Base-by-base conservation (phyloP, 495 filamentous ascomycete species). In the Monascus purpureus region DNA sequence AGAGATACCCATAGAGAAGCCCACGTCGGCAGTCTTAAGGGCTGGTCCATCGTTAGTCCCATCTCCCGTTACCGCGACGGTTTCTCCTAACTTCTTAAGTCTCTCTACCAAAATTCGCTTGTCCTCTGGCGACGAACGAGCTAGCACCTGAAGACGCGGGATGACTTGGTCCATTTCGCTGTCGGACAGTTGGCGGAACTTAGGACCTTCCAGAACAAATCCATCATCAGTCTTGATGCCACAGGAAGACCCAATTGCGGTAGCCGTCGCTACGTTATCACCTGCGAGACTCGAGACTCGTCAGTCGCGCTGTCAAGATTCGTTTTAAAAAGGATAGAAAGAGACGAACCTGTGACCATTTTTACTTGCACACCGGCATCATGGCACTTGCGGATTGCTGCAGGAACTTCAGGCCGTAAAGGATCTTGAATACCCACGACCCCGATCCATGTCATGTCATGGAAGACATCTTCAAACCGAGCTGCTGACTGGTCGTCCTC, bases 41-140 rank as follows among this genome's bases (percentile, higher is more conserved):
- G 84, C 84, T 8, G 84, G 84, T 1, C 82, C 84, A 51, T 93
- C 84, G 47, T 93, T 93, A 31, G 84, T 93, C 12, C 84, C 84
- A 46, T 93, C 84, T 26, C 84, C 84, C 6, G 84, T 93, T 1
- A 88, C 82, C 24, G 82, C 82, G 20, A 88, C 82, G n/a, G 73
- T 84, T 35, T 86, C 80, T 13, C 76, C 79, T 39, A 75, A 66
- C 13, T 74, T 58, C 55, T 84, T 84, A 23, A 88, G 70, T 17
- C 73, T 68, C 29, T 70, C 70, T 19, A 86, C 82, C 13, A 88
- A 57, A 37, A 86, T 78, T 8, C 79, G 75, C 55, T 93, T 93
- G 50, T 93, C 84, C 33, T 93, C 82, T 8, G 84, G 84, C 25
- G 79, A 84, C 14, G 84, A 92, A 26, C 84, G 77, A 26, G 84